Evolutionary conservation across 805 yeast species (phyloP).

Genomic region (Candida corydali): DNA sequence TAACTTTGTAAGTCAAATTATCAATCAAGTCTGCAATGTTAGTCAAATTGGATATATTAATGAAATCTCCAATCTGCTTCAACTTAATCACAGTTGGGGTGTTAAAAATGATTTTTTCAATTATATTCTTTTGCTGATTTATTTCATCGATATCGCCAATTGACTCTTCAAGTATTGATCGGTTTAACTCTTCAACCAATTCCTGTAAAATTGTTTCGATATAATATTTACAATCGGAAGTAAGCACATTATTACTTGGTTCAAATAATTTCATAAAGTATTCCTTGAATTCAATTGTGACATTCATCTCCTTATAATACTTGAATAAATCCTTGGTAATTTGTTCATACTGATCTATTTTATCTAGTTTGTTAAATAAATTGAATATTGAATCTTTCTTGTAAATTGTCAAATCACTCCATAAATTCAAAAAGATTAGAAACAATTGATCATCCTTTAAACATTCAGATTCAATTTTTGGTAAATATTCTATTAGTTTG

Average conservation of each 20-base stretch:
- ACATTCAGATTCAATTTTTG: constrained; percentile 19
- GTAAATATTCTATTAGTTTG: constrained; percentile 20
- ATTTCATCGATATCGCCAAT: constrained; percentile 10
- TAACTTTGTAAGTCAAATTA: constrained; percentile 14
- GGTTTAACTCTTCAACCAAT: constrained; percentile 16
- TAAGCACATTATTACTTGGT: constrained; percentile 11
- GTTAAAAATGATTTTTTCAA: constrained; percentile 8
- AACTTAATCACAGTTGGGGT: constrained; percentile 17
- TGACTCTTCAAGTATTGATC: constrained; percentile 12
- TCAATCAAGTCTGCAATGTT: constrained; percentile 12
- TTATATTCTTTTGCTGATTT: constrained; percentile 14
- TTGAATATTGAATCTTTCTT: constrained; percentile 14
- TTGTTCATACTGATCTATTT: constrained; percentile 22
- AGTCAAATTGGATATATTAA: constrained; percentile 11
- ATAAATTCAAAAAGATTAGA: constrained; percentile 20
- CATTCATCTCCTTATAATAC: constrained; percentile 16
- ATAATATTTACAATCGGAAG: constrained; percentile 18
- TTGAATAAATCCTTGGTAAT: constrained; percentile 21
- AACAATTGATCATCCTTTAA: constrained; percentile 15
- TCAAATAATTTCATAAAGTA: constrained; percentile 10
- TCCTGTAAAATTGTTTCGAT: constrained; percentile 23
- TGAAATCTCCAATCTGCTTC: constrained; percentile 19
- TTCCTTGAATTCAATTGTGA: constrained; percentile 11
- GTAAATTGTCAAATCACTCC: constrained; percentile 20
- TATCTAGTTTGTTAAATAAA: constrained; percentile 21